Base-by-base conservation (phyloP, 225 moss, liverwort and hornwort species). In the Polytrichum commune region DNA sequence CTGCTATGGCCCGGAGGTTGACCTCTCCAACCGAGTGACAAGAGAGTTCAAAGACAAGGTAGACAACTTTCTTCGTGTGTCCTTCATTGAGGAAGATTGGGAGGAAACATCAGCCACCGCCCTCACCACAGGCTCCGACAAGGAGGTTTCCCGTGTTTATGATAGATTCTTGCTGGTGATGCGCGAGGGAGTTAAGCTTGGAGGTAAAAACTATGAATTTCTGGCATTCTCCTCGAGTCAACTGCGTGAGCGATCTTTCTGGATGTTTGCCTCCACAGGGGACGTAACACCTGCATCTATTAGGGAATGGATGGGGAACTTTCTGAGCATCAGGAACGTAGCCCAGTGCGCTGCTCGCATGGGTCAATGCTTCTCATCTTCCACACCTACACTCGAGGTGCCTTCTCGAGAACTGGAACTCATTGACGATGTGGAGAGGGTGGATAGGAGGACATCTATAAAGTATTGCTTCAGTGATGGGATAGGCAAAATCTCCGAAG, bases 361-460 rank as follows among this genome's bases (percentile, higher is more conserved):
- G 95, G 98, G 98, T 22, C 98, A 98, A 76, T 95, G 93, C 79
- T 98, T 98, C 64, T 98, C 98, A 55, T 86, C 98, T 20, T 91
- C 91, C 54, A 93, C 73, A 32, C 76, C 83, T 27, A 95, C 91
- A 24, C 75, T 86, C 55, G 85, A 84, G 75, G 98, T 95, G 27
- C 83, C 74, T 7, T 74, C 85, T 32, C n/a, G 82, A 27, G 91
- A 95, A 67, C 87, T 95, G 72, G 83, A 91, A 29, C 84, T 62
- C 23, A 91, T 95, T 28, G 84, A 78, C 32, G 98, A 98, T 55
- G 76, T 98, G 62, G 79, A 85, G 68, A 71, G 80, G 60, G 77
- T 72, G 35, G 77, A 80, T 67, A 79, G 13, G 68, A 65, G 68
- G 60, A 72, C 62, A n/a, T 64, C 70, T 0, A 68, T 65, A 7